phyloP scores from a whole-genome alignment of 306 rosid species.

The Cucurbita moschata region DNA sequence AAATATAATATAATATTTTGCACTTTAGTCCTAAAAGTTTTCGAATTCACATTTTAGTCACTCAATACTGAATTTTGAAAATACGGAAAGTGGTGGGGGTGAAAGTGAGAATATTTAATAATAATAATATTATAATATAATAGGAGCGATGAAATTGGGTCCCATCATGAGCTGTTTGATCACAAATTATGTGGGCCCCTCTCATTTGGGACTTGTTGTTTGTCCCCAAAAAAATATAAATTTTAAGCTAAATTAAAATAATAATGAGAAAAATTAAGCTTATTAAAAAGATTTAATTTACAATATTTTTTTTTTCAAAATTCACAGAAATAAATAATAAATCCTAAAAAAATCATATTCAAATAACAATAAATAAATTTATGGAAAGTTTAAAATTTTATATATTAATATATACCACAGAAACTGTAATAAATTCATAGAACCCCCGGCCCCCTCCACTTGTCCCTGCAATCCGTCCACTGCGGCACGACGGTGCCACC shows the following conservation, averaged over 20 bases:
- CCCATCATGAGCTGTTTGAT: background rate
- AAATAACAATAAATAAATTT: background rate
- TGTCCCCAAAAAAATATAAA: too few species aligned
- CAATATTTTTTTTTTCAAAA: too few species aligned
- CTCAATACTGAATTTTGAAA: background rate
- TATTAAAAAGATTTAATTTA: too few species aligned
- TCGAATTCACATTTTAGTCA: too few species aligned
- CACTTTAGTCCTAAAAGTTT: too few species aligned
- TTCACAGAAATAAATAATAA: too few species aligned
- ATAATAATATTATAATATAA: background rate
- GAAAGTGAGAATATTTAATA: background rate
- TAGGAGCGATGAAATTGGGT: background rate
- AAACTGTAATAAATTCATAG: background rate
- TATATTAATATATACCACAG: background rate
- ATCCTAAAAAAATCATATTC: background rate
- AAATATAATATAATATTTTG: too few species aligned
- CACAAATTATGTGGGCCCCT: background rate
- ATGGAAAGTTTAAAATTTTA: background rate
- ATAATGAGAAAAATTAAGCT: too few species aligned
- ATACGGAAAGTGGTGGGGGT: background rate
- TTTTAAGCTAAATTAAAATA: too few species aligned
- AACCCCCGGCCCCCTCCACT: background rate
- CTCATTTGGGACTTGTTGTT: background rate
- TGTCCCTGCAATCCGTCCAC: background rate
- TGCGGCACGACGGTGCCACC: background rate